These are phyloP conservation scores for Cystobasidium pallidum DNA, from an alignment of 1,284 basidiomycete genomes.

Conservation along the genomic window DNA sequence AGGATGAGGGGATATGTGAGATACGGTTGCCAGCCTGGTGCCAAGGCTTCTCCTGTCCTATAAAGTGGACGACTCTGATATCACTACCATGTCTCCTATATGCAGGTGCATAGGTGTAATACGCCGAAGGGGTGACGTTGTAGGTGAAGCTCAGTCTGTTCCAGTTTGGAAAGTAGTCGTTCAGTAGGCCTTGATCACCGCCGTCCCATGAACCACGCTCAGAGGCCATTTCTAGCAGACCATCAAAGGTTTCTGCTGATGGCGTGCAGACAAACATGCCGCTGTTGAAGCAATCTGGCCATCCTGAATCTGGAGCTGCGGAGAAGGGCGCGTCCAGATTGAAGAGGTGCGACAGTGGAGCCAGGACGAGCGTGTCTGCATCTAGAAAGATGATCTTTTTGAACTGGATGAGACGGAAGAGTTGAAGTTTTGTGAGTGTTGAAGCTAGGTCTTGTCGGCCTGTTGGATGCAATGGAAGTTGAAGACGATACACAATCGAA, in stretches of 20 bases:
- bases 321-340: constrained; percentile 67
- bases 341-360: constrained; percentile 86
- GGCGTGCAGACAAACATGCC: constrained; percentile 88
- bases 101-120: constrained; percentile 95
- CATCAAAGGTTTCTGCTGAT: constrained; percentile 75
- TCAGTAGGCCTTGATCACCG: constrained; percentile 92
- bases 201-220: constrained; percentile 91
- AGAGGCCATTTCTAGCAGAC: constrained; percentile 70
- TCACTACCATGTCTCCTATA: constrained; percentile 87
- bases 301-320: constrained; percentile 92
- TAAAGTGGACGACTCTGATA: constrained; percentile 91
- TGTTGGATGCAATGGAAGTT: too few relatives aligned
- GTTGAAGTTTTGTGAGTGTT: constrained; percentile 92
- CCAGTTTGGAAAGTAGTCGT: constrained; percentile 87
- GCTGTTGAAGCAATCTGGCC: constrained; percentile 99
- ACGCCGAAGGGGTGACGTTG: constrained; percentile 96
- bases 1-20: constrained; percentile 56
- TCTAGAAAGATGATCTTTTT: constrained; percentile 91
- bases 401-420: constrained; percentile 86
- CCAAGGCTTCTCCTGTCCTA: constrained; percentile 94
- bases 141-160: constrained; percentile 91
- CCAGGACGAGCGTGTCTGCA: constrained; percentile 89
- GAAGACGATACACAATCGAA: background rate
- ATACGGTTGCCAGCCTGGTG: constrained; percentile 58
- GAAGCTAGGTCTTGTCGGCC: constrained; percentile 89